These are phyloP conservation scores for Fusarium udum DNA, from an alignment of 2,329 filamentous ascomycete genomes.

Conservation along the genomic window DNA sequence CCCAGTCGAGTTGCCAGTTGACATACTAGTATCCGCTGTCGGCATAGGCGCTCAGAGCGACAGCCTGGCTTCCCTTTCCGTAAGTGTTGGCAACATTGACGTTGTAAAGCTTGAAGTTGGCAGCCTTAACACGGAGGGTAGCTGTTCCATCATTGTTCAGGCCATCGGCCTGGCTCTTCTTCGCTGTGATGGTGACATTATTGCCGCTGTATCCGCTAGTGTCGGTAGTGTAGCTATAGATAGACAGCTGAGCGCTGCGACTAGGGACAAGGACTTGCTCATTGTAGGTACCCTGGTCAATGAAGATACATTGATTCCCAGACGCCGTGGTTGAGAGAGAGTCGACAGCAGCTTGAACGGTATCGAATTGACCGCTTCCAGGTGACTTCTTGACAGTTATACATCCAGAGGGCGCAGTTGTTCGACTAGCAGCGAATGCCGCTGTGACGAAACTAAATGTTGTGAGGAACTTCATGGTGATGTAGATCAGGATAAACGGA, in stretches of 20 bases:
- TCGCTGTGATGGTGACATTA: constrained; percentile 62
- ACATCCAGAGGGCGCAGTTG: constrained; percentile 57
- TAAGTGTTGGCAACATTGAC: constrained; percentile 62
- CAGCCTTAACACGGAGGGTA: constrained; percentile 56
- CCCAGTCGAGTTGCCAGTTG: accelerated
- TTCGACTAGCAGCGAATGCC: constrained; percentile 47
- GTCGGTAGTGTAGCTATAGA: constrained; percentile 65
- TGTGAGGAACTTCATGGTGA: constrained; percentile 33
- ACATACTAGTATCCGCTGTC: constrained; percentile 56
- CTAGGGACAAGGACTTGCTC: constrained; percentile 59
- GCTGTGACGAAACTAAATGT: constrained; percentile 24
- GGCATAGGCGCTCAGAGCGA: constrained; percentile 56
- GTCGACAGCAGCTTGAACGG: constrained; percentile 65
- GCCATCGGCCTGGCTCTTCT: constrained; percentile 54
- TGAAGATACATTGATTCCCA: constrained; percentile 67
- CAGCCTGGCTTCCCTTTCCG: constrained; percentile 58
- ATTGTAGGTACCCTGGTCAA: constrained; percentile 68
- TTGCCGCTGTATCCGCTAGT: constrained; percentile 61
- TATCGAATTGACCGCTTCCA: constrained; percentile 47
- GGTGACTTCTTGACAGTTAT: constrained; percentile 56
- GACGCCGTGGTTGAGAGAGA: constrained; percentile 63
- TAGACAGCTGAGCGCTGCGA: constrained; percentile 62
- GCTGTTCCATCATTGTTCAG: constrained; percentile 63
- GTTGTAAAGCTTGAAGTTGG: constrained; percentile 69
- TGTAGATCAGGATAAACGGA: background rate